A percentile compares a stretch with the other conserved stretches of the same genome.
These are phyloP conservation scores for Bretschneidera sinensis DNA, from an alignment of 345 rosid genomes.

Conservation along the genomic window DNA sequence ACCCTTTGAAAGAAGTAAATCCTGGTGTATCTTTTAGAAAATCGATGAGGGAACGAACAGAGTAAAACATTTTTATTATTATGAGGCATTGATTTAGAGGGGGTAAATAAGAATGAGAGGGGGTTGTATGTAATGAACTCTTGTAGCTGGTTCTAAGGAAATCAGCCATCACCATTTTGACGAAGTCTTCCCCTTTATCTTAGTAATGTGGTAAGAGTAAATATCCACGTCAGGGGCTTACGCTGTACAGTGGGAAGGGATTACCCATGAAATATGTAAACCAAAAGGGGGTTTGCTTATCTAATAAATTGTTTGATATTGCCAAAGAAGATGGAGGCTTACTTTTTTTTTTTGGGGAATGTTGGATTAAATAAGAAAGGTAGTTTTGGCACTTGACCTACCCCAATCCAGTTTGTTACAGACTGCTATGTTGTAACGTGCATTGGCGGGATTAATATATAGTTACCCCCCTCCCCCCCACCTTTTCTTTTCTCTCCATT, in stretches of 20 bases:
- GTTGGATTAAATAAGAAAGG: too few relatives aligned
- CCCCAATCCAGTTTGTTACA: too few relatives aligned
- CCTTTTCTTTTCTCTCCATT: too few relatives aligned
- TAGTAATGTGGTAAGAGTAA: neutral
- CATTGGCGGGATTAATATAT: too few relatives aligned
- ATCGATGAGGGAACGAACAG: conserved; percentile 23
- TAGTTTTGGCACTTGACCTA: too few relatives aligned
- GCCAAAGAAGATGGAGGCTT: too few relatives aligned
- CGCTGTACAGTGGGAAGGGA: neutral
- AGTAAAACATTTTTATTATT: conserved; percentile 20
- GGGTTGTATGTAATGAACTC: conserved; percentile 26
- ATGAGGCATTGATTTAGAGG: conserved; percentile 12
- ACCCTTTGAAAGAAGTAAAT: conserved; percentile 13
- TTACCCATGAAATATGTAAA: neutral
- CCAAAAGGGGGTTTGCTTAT: neutral
- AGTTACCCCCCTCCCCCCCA: too few relatives aligned
- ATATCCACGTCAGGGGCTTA: neutral
- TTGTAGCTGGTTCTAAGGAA: conserved; percentile 24
- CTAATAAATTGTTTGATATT: neutral
- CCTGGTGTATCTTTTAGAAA: conserved; percentile 36
- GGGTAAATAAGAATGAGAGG: conserved; percentile 32
- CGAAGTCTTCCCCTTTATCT: neutral
- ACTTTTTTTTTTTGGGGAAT: too few relatives aligned
- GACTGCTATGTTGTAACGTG: too few relatives aligned
- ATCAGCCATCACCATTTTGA: conserved; percentile 29